phyloP scores from a whole-genome alignment of 768 basidiomycete genomes.

The Kwoniella sp. region DNA sequence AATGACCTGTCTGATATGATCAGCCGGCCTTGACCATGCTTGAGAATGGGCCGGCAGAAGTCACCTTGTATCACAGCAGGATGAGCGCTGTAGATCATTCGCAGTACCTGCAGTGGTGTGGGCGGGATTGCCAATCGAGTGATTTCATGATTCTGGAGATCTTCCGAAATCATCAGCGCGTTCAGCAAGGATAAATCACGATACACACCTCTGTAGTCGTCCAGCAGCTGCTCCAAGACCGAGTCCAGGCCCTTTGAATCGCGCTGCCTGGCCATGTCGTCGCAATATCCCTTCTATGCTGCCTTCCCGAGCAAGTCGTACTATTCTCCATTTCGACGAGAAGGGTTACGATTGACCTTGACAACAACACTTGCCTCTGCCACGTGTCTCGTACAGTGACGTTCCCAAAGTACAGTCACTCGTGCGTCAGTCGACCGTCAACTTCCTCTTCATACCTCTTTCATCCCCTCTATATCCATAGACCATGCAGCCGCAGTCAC shows the following conservation, averaged over 20 bases:
- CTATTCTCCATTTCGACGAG: too few relatives aligned
- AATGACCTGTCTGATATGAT: conserved; percentile 1
- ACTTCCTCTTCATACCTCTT: too few relatives aligned
- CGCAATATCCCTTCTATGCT: background rate
- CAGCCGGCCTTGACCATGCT: background rate
- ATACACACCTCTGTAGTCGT: conserved; percentile 26
- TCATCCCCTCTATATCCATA: too few relatives aligned
- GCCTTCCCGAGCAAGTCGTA: too few relatives aligned
- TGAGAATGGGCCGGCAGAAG: conserved; percentile 25
- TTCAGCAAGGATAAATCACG: background rate
- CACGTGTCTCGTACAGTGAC: too few relatives aligned
- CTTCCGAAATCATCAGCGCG: conserved; percentile 2
- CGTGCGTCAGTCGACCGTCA: too few relatives aligned
- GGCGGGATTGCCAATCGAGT: conserved; percentile 56
- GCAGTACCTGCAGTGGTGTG: conserved; percentile 64
- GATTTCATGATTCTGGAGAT: conserved; percentile 11
- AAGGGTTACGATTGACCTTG: too few relatives aligned
- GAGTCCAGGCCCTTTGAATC: background rate
- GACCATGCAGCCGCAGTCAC: background rate
- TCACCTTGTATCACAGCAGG: conserved; percentile 69
- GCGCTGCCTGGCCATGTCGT: background rate
- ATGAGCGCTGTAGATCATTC: conserved; percentile 63
- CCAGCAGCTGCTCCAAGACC: conserved; percentile 14
- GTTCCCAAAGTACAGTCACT: too few relatives aligned
- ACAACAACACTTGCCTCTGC: too few relatives aligned